Evolutionary conservation across 257 asterid species (phyloP).

Genomic region (Solanum paucissectum): DNA sequence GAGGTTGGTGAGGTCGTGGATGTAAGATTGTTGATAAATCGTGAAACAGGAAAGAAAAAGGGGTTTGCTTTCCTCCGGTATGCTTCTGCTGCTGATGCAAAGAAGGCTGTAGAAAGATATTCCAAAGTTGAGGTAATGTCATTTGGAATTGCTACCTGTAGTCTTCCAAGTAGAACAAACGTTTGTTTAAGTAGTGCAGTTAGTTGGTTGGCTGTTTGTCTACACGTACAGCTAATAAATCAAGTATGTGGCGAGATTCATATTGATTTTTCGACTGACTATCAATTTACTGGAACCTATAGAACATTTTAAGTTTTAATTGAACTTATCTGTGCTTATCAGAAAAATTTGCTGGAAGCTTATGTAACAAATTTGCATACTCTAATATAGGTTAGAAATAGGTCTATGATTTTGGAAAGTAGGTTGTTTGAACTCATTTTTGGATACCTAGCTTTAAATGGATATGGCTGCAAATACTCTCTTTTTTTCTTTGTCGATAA

Average conservation of each 20-base stretch:
- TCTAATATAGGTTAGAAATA: not conserved
- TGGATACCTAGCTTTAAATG: not conserved
- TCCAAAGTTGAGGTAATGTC: slow-evolving; percentile 48
- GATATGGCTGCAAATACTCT: not conserved
- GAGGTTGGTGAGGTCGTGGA: slow-evolving; percentile 37
- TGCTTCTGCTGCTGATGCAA: slow-evolving; percentile 60
- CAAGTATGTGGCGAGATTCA: not conserved
- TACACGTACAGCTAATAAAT: not conserved
- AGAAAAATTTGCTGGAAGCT: not conserved
- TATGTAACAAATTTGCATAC: not conserved
- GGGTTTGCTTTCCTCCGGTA: slow-evolving; percentile 63
- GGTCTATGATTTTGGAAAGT: not conserved
- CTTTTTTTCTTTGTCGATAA: not conserved
- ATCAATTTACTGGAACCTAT: not conserved
- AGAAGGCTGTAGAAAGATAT: slow-evolving; percentile 41
- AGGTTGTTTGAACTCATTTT: not conserved
- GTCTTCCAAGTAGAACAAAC: not conserved
- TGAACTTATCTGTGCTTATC: not conserved
- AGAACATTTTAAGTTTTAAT: not conserved
- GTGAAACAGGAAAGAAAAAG: slow-evolving; percentile 41
- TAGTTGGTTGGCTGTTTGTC: not conserved
- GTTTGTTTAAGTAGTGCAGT: not conserved
- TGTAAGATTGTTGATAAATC: slow-evolving; percentile 40
- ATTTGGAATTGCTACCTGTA: not conserved
- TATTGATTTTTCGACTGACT: not conserved